Base-by-base conservation (phyloP, 2,329 filamentous ascomycete species). In the Ophiocordyceps camponoti-saundersi region DNA sequence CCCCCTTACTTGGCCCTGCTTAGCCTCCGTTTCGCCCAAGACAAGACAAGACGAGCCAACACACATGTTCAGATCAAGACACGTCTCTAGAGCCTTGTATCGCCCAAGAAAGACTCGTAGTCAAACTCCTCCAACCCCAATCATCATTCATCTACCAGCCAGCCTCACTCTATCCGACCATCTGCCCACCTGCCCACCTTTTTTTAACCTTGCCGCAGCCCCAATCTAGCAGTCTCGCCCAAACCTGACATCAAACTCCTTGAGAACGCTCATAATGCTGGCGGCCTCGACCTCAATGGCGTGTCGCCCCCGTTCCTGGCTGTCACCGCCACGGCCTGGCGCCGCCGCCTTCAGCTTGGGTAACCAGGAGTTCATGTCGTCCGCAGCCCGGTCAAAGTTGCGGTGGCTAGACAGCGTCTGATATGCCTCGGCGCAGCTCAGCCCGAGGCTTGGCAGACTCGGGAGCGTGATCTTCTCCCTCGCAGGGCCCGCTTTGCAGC, bases 211-310 rank as follows among this genome's bases (percentile, higher is more conserved):
- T 22, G 3, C 6, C 11, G 26, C 23, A 6, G 6, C 15, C 29
- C 20, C 20, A n/a, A 10, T 29, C 58, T 53, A 65, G 43, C 59
- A 59, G 44, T 64, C 61, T 36, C 62, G 57, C 39, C 79, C 79
- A 59, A 89, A 89, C 47, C 84, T 68, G 45, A 85, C 72, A 56
- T 89, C 84, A 63, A 89, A 89, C 52, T 84, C 80, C 61, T 84
- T 85, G 49, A 89, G 64, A n/a, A 88, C 84, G 41, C 81, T 82
- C 84, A 89, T 88, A 47, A 89, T 86, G 60, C 83, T 88, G 1
- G 84, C 84, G 7, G 84, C 82, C 63, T 89, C 84, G 16, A 89
- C 82, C 59, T 89, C 84, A 55, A 88, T 79, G 1, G 83, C 79
- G 41, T 73, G 72, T 47, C 68, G 68, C 50, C 65, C 63, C 47